Conservation (phyloP, 2,329 filamentous ascomycete species). For the Endoconidiophora polonica region DNA sequence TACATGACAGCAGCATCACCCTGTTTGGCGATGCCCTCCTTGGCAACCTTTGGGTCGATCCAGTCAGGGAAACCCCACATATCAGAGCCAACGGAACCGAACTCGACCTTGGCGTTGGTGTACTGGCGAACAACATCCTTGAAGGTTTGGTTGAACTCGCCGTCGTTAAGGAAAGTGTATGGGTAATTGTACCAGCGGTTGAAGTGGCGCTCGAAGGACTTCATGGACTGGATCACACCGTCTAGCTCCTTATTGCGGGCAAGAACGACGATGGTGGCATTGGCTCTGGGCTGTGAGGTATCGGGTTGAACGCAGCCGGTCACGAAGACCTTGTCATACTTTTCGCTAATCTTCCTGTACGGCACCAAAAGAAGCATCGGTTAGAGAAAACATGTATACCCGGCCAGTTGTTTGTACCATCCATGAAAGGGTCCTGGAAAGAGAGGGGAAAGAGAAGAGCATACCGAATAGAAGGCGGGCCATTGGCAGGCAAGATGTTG, state of each 20-base stretch:
- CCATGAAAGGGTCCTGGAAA: not conserved
- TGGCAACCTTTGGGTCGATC: conserved; percentile 84
- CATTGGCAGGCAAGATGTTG: conserved; percentile 73
- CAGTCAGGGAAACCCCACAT: conserved; percentile 98
- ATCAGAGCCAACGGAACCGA: conserved; percentile 74
- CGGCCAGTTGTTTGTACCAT: not conserved
- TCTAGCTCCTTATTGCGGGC: conserved; percentile 93
- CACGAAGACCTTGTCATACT: conserved; percentile 92
- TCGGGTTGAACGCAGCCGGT: conserved; percentile 75
- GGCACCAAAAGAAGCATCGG: not conserved
- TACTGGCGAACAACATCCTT: conserved; percentile 77
- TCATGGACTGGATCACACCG: conserved; percentile 88
- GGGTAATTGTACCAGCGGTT: conserved; percentile 98
- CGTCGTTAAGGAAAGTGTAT: conserved; percentile 96
- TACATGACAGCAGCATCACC: conserved; percentile 98
- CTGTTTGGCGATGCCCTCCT: conserved; percentile 91
- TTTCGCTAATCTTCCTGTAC: conserved; percentile 81
- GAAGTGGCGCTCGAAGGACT: conserved; percentile 96
- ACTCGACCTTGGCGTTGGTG: conserved; percentile 76
- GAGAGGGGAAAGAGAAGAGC: conserved; percentile 17
- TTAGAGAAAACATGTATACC: conserved; percentile 13
- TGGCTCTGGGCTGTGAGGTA: conserved; percentile 63
- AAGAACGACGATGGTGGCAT: conserved; percentile 88
- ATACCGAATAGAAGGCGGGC: conserved; percentile 80
- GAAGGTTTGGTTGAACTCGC: conserved; percentile 89